Conservation (phyloP, 306 rosid genomes). For the Gleditsia sinensis region DNA sequence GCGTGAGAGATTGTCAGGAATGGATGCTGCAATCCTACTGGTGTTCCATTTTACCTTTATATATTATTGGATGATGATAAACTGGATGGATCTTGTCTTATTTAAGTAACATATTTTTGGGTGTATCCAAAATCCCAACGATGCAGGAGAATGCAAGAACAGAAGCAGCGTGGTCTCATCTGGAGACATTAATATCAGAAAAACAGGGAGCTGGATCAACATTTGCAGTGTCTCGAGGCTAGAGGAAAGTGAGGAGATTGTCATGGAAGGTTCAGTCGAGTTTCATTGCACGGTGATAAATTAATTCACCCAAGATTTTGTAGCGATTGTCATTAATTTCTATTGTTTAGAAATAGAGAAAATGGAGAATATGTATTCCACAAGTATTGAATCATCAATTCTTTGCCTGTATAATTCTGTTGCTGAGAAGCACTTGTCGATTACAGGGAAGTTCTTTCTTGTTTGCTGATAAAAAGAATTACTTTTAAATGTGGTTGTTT, state of each 20-base stretch:
- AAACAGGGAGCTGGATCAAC: conserved; percentile 16
- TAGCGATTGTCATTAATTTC: not conserved
- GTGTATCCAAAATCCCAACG: not conserved
- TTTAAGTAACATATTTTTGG: not conserved
- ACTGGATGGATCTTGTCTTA: no score
- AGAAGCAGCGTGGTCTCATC: conserved; percentile 64
- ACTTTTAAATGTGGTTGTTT: no score
- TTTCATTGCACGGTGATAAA: conserved; percentile 4
- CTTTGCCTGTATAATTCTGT: not conserved
- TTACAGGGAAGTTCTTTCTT: no score
- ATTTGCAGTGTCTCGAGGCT: not conserved
- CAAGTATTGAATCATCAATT: conserved; percentile 7
- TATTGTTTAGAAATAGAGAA: not conserved
- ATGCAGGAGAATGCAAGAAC: conserved; percentile 65
- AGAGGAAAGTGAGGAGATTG: not conserved
- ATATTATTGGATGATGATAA: no score
- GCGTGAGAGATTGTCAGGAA: no score
- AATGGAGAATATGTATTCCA: not conserved
- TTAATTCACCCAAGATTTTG: not conserved
- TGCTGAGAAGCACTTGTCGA: not conserved
- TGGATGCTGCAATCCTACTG: no score
- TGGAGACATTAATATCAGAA: conserved; percentile 57
- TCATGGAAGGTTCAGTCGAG: not conserved
- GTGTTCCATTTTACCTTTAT: no score
- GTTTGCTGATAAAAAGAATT: no score